phyloP scores from a whole-genome alignment of 345 rosid genomes.

The Acer campestre region DNA sequence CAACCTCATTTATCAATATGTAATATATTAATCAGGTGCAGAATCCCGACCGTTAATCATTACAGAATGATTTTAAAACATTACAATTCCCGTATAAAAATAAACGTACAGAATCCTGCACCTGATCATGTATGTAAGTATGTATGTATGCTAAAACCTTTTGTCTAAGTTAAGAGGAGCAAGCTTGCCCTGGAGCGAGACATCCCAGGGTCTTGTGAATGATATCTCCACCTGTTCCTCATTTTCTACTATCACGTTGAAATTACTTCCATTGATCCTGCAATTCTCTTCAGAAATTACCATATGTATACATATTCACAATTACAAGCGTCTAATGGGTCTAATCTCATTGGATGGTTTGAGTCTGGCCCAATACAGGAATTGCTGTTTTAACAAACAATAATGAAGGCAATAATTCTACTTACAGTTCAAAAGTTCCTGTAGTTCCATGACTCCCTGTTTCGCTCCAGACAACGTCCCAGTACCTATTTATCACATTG shows the following conservation, averaged over 20 bases:
- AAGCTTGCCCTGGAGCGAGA: conserved; percentile 33
- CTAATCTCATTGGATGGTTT: background rate
- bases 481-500: conserved; percentile 34
- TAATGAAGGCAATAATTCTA: too few species aligned
- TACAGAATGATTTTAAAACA: too few species aligned
- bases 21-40: too few species aligned
- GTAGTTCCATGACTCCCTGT: conserved; percentile 52
- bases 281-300: background rate
- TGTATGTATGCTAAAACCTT: conserved; percentile 26
- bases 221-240: conserved; percentile 68
- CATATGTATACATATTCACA: too few species aligned
- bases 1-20: background rate
- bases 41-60: too few species aligned
- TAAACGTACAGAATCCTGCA: too few species aligned
- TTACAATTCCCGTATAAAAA: too few species aligned
- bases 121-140: too few species aligned
- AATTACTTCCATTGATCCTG: conserved; percentile 52
- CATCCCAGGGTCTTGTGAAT: conserved; percentile 50
- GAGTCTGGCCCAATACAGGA: background rate
- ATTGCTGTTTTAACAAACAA: background rate
- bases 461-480: conserved; percentile 57
- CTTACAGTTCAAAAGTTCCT: conserved; percentile 50
- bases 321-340: too few species aligned
- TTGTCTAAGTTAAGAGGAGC: conserved; percentile 65
- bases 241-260: conserved; percentile 45